Base-by-base conservation (phyloP, 345 rosid genomes). In the Triadica sebifera region DNA sequence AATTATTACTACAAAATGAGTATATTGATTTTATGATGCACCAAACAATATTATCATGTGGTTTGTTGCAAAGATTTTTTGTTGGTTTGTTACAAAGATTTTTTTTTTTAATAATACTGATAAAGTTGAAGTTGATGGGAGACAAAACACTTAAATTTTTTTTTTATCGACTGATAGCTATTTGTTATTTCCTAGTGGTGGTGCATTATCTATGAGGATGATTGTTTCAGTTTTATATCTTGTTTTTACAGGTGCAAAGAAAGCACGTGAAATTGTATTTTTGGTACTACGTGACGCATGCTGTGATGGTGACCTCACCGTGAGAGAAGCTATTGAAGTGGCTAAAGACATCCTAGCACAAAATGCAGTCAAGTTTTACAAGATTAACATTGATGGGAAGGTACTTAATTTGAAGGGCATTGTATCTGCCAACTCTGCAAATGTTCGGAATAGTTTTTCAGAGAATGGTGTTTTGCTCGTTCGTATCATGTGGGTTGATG, bases 401-500 rank as follows among this genome's bases (percentile, higher is more conserved):
- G 64, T 79, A 24, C 69, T 72, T 71, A 76, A 10, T 72, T 80
- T 80, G 65, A 81, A 80, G 64, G 71, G 67, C 58, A 74, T 64
- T 53, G 29, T 69, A 10, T 77, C 81, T 69, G 62, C 70, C 46
- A 77, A 52, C 59, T 67, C 67, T 65, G 45, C 66, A 74, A 77
- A 74, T 73, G 63, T 70, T 57, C 80, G 78, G 78, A 57, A 66
- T 52, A 80, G 63, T 74, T 76, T 67, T 22, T 62, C 66, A 39
- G 83, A 79, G 64, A 79, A 69, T 69, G 75, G 60, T 74, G 78
- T 78, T 72, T 86, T 87, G 5, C 79, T 93, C 77, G 87, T 91
- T 76, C 98, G 99, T 50, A 25, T 93, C 60, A 77, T 95, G 50
- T 95, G 98, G 99, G 89, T 84, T 66, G 99, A 95, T 87, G 65